These are phyloP conservation scores for Leccinellum rugosiceps DNA, from an alignment of 768 basidiomycete species.

Conservation along the genomic window DNA sequence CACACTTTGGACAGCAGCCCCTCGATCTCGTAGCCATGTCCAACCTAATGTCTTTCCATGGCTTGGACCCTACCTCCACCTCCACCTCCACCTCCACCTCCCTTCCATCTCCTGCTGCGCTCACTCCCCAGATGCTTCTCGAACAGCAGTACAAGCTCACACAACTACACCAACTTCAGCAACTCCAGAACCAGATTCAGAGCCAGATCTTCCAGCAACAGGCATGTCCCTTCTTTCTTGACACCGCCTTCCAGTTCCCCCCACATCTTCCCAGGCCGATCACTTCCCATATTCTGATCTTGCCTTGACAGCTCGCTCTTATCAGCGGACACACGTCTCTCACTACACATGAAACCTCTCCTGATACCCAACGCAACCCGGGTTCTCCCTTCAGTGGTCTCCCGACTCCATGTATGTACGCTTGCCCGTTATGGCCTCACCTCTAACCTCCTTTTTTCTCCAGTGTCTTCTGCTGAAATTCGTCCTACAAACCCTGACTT, in stretches of 20 bases:
- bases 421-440: slow-evolving; percentile 5
- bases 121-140: slow-evolving; percentile 50
- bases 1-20: slow-evolving; percentile 30
- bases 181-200: slow-evolving; percentile 81
- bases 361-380: slow-evolving; percentile 35
- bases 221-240: slow-evolving; percentile 40
- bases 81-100: neutral
- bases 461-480: slow-evolving; percentile 65
- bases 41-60: slow-evolving; percentile 51
- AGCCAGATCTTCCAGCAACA: slow-evolving; percentile 89
- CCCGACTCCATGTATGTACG: slow-evolving; percentile 62
- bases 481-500: slow-evolving; percentile 58
- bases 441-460: slow-evolving; percentile 11
- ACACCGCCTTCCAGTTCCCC: neutral
- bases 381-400: slow-evolving; percentile 46
- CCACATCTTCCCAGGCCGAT: neutral
- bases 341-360: slow-evolving; percentile 36
- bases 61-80: slow-evolving; percentile 29
- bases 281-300: slow-evolving; percentile 11
- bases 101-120: slow-evolving; percentile 18
- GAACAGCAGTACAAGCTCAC: slow-evolving; percentile 79
- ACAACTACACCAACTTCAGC: slow-evolving; percentile 74
- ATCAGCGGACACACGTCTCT: slow-evolving; percentile 46
- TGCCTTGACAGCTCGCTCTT: slow-evolving; percentile 55
- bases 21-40: slow-evolving; percentile 46